Conservation (phyloP, 1,284 basidiomycete species). For the Melampsora abietis-canadensis region DNA sequence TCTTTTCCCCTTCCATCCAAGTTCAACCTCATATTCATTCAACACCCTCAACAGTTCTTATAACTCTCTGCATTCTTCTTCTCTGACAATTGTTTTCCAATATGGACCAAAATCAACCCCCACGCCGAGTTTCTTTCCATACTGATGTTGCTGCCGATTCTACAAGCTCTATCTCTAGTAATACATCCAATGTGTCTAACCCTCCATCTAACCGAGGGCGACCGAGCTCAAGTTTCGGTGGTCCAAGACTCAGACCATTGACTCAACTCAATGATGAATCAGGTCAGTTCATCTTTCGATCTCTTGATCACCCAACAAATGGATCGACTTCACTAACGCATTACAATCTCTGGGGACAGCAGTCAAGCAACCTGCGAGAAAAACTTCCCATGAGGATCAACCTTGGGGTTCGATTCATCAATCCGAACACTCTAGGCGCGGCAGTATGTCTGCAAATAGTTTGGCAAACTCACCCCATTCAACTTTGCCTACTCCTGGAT, state of each 20-base stretch:
- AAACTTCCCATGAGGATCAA: background rate
- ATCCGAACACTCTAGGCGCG: conserved; percentile 29
- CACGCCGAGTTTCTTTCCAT: background rate
- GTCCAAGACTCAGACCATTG: conserved; percentile 26
- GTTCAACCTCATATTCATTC: too few species aligned
- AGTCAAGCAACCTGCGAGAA: background rate
- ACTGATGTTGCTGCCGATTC: conserved; percentile 6
- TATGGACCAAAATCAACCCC: background rate
- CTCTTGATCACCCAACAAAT: background rate
- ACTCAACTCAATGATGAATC: conserved; percentile 29
- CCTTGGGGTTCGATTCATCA: conserved; percentile 2
- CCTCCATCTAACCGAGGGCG: background rate
- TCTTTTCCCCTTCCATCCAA: too few species aligned
- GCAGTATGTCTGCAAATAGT: conserved; percentile 35
- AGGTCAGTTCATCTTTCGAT: conserved; percentile 13
- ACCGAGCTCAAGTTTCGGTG: conserved; percentile 12
- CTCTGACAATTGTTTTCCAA: background rate
- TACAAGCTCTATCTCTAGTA: background rate
- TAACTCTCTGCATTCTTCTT: too few species aligned
- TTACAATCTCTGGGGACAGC: too few species aligned
- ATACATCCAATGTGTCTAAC: background rate
- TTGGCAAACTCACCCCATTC: conserved; percentile 4
- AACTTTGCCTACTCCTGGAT: background rate
- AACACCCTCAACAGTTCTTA: too few species aligned
- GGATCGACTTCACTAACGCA: too few species aligned